phyloP scores from a whole-genome alignment of 495 filamentous ascomycete species.

The Xylaria telfairii region DNA sequence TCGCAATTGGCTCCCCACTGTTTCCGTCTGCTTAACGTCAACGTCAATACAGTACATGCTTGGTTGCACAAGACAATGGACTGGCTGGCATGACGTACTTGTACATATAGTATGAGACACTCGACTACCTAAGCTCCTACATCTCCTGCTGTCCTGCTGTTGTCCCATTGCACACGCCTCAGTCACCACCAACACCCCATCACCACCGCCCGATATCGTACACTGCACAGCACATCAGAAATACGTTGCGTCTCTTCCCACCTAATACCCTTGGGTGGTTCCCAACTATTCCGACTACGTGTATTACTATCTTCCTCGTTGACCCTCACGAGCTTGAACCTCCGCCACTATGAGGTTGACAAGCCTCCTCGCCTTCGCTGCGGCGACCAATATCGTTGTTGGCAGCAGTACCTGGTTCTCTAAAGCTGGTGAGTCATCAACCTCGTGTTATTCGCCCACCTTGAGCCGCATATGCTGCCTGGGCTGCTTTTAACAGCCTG shows the following conservation, averaged over 20 bases:
- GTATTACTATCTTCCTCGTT: not conserved
- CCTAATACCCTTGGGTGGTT: no score
- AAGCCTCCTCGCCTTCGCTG: slow-evolving; percentile 69
- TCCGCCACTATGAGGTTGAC: slow-evolving; percentile 72
- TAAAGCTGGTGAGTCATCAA: slow-evolving; percentile 71
- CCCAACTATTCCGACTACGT: not conserved
- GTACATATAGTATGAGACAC: no score
- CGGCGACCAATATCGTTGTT: slow-evolving; percentile 71
- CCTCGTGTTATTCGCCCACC: not conserved
- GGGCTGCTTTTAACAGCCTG: not conserved
- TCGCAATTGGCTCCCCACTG: no score
- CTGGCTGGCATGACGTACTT: slow-evolving; percentile 20
- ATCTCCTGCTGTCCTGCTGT: not conserved
- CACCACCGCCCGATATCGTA: not conserved
- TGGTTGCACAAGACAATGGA: not conserved
- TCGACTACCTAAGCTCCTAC: not conserved
- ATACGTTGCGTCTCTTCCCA: not conserved
- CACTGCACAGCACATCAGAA: not conserved
- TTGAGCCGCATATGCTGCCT: not conserved
- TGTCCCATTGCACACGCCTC: not conserved
- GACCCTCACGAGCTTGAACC: not conserved
- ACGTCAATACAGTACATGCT: not conserved
- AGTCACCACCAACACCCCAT: no score
- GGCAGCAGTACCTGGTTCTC: slow-evolving; percentile 76
- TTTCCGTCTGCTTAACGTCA: not conserved